Conservation (phyloP, 306 rosid species). For the Quercus agrifolia region DNA sequence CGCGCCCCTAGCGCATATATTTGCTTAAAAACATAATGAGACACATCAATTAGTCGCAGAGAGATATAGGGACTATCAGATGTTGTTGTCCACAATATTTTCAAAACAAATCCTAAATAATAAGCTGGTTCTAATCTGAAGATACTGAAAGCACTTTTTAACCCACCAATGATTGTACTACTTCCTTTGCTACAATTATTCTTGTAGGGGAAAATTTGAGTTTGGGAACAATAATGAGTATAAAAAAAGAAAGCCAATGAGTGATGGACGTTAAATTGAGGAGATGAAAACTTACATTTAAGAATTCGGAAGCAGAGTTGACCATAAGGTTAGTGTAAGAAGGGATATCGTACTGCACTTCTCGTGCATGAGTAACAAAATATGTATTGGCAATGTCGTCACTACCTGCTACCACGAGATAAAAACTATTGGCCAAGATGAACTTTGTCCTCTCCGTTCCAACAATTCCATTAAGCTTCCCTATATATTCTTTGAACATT, state of each 20-base stretch:
- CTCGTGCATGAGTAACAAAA: conserved; percentile 37
- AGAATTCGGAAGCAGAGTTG: conserved; percentile 41
- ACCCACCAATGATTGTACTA: too few relatives aligned
- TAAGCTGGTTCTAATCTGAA: too few relatives aligned
- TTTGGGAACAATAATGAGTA: too few relatives aligned
- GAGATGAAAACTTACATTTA: conserved; percentile 37
- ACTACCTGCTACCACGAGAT: conserved; percentile 67
- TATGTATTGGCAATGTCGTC: conserved; percentile 78
- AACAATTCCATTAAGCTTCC: conserved; percentile 39
- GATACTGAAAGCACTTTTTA: too few relatives aligned
- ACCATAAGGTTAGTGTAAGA: conserved; percentile 64
- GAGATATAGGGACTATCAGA: too few relatives aligned
- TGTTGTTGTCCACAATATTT: too few relatives aligned
- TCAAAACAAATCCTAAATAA: too few relatives aligned
- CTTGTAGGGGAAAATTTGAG: too few relatives aligned
- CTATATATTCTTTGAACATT: conserved; percentile 60
- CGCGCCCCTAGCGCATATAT: conserved; percentile 54
- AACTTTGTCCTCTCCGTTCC: conserved; percentile 47
- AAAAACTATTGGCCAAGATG: conserved; percentile 47
- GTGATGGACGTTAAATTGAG: background rate
- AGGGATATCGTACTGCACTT: conserved; percentile 53
- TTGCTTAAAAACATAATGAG: conserved; percentile 25
- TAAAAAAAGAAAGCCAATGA: background rate
- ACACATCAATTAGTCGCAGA: too few relatives aligned
- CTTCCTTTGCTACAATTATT: too few relatives aligned